A percentile compares a stretch with the other conserved stretches of the same genome.
phyloP scores from a whole-genome alignment of 139 green algal species.

The Nannochloris sp. region DNA sequence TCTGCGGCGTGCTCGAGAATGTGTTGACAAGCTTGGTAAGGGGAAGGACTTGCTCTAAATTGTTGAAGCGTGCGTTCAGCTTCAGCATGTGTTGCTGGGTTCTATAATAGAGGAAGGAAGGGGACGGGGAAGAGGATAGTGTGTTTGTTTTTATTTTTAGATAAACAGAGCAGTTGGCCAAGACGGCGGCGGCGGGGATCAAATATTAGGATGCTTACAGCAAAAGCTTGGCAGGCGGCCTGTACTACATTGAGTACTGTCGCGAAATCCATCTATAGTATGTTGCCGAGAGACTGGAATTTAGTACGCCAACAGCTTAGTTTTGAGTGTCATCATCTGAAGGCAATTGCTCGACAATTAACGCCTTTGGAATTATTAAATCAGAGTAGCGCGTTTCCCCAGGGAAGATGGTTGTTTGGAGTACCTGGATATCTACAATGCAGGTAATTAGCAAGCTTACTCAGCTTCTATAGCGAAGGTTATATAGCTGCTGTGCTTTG shows the following conservation, averaged over 20 bases:
- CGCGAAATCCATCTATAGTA: slow-evolving; percentile 12
- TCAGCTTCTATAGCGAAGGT: too few relatives aligned
- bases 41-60: not conserved
- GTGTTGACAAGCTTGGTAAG: not conserved
- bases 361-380: too few relatives aligned
- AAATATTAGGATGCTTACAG: not conserved
- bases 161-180: not conserved
- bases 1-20: slow-evolving; percentile 2
- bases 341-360: too few relatives aligned
- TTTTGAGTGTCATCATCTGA: too few relatives aligned
- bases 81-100: not conserved
- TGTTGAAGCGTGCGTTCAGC: slow-evolving; percentile 7
- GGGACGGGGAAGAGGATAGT: not conserved
- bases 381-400: too few relatives aligned
- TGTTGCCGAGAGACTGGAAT: too few relatives aligned
- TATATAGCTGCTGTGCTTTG: too few relatives aligned
- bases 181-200: not conserved
- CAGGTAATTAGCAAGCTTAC: too few relatives aligned
- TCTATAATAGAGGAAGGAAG: not conserved
- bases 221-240: not conserved
- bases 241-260: slow-evolving; percentile 1
- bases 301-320: too few relatives aligned
- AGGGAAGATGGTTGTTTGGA: too few relatives aligned
- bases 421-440: too few relatives aligned
- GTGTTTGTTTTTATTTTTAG: not conserved